Evolutionary conservation across 768 basidiomycete genomes (phyloP).

Genomic region (Erythrobasidium yunnanense): DNA sequence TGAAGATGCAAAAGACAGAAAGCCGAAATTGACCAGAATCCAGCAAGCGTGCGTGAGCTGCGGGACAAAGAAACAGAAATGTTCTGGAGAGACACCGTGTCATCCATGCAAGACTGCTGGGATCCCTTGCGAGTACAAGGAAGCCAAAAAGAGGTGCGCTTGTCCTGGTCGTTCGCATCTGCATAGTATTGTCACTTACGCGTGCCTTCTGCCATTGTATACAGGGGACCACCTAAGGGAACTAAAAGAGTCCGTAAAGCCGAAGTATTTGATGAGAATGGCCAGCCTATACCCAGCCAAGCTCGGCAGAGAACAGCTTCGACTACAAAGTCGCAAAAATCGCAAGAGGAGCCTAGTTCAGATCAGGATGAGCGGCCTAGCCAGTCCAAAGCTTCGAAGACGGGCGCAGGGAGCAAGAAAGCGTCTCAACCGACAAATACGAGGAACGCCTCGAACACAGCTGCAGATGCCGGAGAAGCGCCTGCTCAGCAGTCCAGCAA

Average conservation of each 20-base stretch:
- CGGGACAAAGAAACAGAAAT: slow-evolving; percentile 17
- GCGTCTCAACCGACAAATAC: no score
- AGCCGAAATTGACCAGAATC: slow-evolving; percentile 13
- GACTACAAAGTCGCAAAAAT: no score
- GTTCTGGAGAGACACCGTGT: slow-evolving; percentile 9
- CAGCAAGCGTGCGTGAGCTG: slow-evolving; percentile 25
- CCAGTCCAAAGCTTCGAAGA: no score
- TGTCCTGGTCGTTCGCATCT: neutral
- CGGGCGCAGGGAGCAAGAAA: no score
- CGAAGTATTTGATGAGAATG: no score
- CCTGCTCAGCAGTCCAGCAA: no score
- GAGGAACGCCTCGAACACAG: no score
- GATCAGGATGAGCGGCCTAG: no score
- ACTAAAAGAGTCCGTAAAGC: slow-evolving; percentile 6
- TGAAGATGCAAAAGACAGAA: neutral
- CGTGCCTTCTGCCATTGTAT: neutral
- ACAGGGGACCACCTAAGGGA: slow-evolving; percentile 20
- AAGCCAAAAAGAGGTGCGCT: slow-evolving; percentile 12
- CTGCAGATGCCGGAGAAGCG: no score
- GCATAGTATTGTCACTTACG: neutral
- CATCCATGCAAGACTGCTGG: neutral
- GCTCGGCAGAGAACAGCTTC: neutral
- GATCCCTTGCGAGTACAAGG: slow-evolving; percentile 3
- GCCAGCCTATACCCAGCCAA: neutral
- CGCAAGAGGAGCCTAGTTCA: no score